Percentiles rank a stretch among this genome's conserved stretches.
These are phyloP conservation scores for Cicer pinnatifidum DNA, from an alignment of 306 rosid species.

Conservation along the genomic window DNA sequence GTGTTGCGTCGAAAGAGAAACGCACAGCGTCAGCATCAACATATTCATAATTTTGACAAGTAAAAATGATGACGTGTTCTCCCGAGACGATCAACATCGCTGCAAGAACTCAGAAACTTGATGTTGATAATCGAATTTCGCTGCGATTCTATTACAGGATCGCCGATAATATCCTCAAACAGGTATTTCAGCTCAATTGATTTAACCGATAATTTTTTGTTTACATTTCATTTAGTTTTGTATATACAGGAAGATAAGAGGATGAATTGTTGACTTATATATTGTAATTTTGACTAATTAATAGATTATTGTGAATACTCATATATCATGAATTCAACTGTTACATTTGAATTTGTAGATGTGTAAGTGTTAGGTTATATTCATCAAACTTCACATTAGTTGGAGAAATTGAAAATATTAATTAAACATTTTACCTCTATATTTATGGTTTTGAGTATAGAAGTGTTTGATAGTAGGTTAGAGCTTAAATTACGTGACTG, in stretches of 20 bases:
- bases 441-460: conserved; percentile 5
- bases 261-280: conserved; percentile 31
- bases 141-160: conserved; percentile 80
- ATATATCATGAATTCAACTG: conserved; percentile 9
- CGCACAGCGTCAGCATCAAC: conserved; percentile 22
- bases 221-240: conserved; percentile 5
- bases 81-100: conserved; percentile 75
- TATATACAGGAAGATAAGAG: background rate
- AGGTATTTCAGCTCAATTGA: conserved; percentile 54
- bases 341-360: conserved; percentile 3
- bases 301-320: conserved; percentile 1
- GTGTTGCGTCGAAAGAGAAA: conserved; percentile 23
- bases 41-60: background rate
- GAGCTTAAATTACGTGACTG: background rate
- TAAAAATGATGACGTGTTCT: conserved; percentile 60
- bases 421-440: conserved; percentile 4
- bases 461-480: conserved; percentile 1
- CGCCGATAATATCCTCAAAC: conserved; percentile 83
- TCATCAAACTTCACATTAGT: background rate
- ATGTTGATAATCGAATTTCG: conserved; percentile 79
- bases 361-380: conserved; percentile 31
- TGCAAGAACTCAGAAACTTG: conserved; percentile 67
- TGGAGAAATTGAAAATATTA: conserved; percentile 15
- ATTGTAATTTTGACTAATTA: conserved; percentile 23
- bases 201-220: background rate